These are phyloP conservation scores for Tieghemostelium lacteum DNA, from an alignment of 78 protist genomes.

Conservation along the genomic window DNA sequence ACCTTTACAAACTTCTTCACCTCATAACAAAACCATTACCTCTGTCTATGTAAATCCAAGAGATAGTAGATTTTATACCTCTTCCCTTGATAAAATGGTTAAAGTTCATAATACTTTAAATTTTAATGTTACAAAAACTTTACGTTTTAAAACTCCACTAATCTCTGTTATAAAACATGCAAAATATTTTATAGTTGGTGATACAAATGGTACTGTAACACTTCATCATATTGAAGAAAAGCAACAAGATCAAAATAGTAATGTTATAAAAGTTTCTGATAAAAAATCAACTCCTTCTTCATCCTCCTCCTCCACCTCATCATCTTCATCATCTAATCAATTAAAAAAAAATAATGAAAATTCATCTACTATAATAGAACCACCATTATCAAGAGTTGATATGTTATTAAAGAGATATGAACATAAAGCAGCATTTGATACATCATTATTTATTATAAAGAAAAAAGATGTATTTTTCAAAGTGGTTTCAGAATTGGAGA, in stretches of 20 bases:
- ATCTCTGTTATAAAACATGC: not conserved
- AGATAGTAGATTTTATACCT: slow-evolving; percentile 31
- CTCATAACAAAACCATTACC: slow-evolving; percentile 29
- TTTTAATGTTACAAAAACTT: slow-evolving; percentile 15
- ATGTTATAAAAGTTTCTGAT: too few species aligned
- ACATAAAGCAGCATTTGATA: slow-evolving; percentile 69
- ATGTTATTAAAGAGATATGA: slow-evolving; percentile 47
- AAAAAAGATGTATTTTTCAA: slow-evolving; percentile 21
- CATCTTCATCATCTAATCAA: too few species aligned
- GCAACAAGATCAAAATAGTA: not conserved
- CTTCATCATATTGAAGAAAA: slow-evolving; percentile 9
- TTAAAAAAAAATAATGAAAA: not conserved
- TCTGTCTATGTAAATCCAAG: slow-evolving; percentile 16
- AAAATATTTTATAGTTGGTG: slow-evolving; percentile 23
- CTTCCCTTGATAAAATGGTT: slow-evolving; percentile 47
- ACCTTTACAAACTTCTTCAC: not conserved
- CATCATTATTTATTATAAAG: not conserved
- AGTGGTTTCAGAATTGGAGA: slow-evolving; percentile 60
- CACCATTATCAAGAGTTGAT: slow-evolving; percentile 1
- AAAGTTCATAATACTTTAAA: slow-evolving; percentile 17
- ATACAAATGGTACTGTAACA: slow-evolving; percentile 23
- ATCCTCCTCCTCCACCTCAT: too few species aligned
- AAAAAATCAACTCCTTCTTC: too few species aligned
- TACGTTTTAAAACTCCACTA: slow-evolving; percentile 35
- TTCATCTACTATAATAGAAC: not conserved